phyloP scores from a whole-genome alignment of 768 basidiomycete species.

The Lentinula edodes region DNA sequence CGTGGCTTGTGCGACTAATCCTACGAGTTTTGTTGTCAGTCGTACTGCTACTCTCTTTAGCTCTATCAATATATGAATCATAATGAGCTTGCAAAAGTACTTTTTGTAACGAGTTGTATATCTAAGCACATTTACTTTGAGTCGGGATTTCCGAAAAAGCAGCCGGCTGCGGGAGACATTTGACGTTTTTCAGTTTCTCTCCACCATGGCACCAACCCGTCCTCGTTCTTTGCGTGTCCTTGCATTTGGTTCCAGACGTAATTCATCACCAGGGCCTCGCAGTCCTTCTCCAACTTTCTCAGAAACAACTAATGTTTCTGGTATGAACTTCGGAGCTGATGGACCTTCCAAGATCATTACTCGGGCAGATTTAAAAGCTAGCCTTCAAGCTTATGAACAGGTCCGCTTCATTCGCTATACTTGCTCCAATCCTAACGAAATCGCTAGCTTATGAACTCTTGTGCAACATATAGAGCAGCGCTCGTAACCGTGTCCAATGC shows the following conservation, averaged over 20 bases:
- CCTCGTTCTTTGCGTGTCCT: constrained; percentile 55
- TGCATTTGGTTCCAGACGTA: constrained; percentile 39
- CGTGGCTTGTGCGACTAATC: too few species aligned
- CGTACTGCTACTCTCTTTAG: too few species aligned
- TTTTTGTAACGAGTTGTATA: not conserved
- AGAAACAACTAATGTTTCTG: constrained; percentile 73
- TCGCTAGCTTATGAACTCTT: constrained; percentile 64
- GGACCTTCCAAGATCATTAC: constrained; percentile 83
- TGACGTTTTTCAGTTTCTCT: not conserved
- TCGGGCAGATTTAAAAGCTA: constrained; percentile 68
- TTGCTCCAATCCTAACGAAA: not conserved
- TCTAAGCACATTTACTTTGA: too few species aligned
- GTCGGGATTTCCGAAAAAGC: not conserved
- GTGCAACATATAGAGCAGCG: constrained; percentile 75
- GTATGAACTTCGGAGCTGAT: constrained; percentile 67
- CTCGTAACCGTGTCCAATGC: constrained; percentile 78
- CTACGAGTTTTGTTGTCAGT: too few species aligned
- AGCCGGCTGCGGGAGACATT: not conserved
- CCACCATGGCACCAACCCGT: constrained; percentile 41
- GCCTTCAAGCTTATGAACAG: constrained; percentile 76
- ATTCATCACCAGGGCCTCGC: constrained; percentile 45
- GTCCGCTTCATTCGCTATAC: constrained; percentile 34
- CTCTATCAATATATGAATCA: too few species aligned
- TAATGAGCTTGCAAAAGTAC: too few species aligned
- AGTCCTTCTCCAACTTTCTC: constrained; percentile 79